A percentile compares a stretch with the other conserved stretches of the same genome.
phyloP scores from a whole-genome alignment of 225 moss, liverwort and hornwort species.

The Marchantia polymorpha region DNA sequence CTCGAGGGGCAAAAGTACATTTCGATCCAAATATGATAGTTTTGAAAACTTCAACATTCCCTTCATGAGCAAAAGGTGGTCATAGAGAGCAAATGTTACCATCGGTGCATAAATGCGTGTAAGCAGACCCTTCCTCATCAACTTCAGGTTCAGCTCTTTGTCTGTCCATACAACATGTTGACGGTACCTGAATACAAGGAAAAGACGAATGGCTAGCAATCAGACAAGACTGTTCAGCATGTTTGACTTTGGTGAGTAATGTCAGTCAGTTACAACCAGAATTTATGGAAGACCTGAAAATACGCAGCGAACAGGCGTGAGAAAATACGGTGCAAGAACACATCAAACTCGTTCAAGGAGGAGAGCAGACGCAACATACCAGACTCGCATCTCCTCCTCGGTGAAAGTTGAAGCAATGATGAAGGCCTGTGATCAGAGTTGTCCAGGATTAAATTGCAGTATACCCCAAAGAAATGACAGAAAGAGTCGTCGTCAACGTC shows the following conservation, averaged over 20 bases:
- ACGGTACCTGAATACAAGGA: conserved; percentile 63
- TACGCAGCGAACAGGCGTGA: background rate
- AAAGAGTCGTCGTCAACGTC: background rate
- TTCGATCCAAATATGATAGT: too few species aligned
- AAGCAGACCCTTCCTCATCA: conserved; percentile 91
- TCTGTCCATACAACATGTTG: conserved; percentile 98
- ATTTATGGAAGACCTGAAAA: background rate
- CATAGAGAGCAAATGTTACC: conserved; percentile 39
- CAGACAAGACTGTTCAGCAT: background rate
- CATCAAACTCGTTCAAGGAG: too few species aligned
- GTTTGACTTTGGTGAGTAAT: background rate
- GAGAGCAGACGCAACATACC: conserved; percentile 40
- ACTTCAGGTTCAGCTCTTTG: conserved; percentile 80
- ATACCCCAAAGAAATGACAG: background rate
- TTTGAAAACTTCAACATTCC: too few species aligned
- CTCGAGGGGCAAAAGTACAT: too few species aligned
- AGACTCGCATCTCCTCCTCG: conserved; percentile 92
- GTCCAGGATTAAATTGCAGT: background rate
- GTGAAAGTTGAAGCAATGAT: conserved; percentile 97
- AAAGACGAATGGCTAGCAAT: background rate
- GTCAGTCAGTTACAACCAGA: background rate
- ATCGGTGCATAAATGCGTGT: conserved; percentile 87
- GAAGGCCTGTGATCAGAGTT: conserved; percentile 61
- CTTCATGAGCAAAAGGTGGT: background rate
- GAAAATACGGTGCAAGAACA: conserved; percentile 10